Evolutionary conservation across 805 yeast genomes (phyloP).

Genomic region (Ascoidea rubescens): DNA sequence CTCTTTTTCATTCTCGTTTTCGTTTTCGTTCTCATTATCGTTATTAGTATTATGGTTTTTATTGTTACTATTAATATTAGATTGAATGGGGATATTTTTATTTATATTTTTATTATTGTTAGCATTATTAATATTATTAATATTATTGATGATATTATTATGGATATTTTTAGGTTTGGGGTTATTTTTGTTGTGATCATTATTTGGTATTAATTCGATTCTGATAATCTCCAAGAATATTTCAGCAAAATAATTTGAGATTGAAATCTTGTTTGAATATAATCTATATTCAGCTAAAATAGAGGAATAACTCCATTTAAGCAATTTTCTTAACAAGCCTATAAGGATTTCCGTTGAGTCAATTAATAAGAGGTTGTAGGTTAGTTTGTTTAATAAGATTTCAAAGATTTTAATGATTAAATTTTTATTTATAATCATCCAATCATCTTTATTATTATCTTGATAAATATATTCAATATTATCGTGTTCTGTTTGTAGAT

Average conservation of each 20-base stretch:
- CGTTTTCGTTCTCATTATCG: slow-evolving; percentile 6
- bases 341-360: slow-evolving; percentile 72
- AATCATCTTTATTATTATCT: slow-evolving; percentile 23
- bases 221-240: slow-evolving; percentile 66
- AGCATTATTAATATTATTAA: neutral
- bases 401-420: slow-evolving; percentile 55
- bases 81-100: neutral
- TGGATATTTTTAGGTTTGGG: neutral
- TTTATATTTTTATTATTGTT: too few relatives aligned
- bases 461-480: slow-evolving; percentile 11
- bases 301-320: slow-evolving; percentile 81
- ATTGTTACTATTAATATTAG: neutral
- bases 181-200: slow-evolving; percentile 3
- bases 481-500: neutral
- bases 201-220: slow-evolving; percentile 29
- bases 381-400: slow-evolving; percentile 41
- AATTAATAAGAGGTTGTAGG: slow-evolving; percentile 59
- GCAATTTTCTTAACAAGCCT: slow-evolving; percentile 70
- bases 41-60: slow-evolving; percentile 7
- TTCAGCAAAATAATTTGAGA: slow-evolving; percentile 69
- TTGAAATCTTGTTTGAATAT: slow-evolving; percentile 55
- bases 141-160: neutral
- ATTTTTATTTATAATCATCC: slow-evolving; percentile 65
- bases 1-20: slow-evolving; percentile 12
- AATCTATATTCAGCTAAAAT: slow-evolving; percentile 76